These are phyloP conservation scores for Hypomontagnella submonticulosa DNA, from an alignment of 495 filamentous ascomycete genomes.

Conservation along the genomic window DNA sequence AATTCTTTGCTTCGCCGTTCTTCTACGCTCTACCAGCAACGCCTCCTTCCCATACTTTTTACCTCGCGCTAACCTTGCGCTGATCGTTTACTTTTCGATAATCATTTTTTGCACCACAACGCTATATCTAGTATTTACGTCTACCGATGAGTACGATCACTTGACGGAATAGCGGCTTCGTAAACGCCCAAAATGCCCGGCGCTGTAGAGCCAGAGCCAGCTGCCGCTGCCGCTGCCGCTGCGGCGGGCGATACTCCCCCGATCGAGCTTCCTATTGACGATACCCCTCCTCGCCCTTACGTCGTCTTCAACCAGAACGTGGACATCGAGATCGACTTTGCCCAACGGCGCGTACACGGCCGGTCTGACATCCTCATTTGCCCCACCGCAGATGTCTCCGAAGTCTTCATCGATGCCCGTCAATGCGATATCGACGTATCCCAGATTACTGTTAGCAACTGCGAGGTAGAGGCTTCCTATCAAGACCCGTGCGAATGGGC, in stretches of 20 bases:
- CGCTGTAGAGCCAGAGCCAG: slow-evolving; percentile 40
- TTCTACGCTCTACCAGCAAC: background rate
- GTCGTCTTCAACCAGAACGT: slow-evolving; percentile 84
- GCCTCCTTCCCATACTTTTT: background rate
- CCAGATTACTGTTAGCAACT: slow-evolving; percentile 75
- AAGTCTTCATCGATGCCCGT: slow-evolving; percentile 84
- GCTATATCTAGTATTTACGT: background rate
- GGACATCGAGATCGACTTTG: slow-evolving; percentile 88
- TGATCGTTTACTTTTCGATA: background rate
- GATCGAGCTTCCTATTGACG: slow-evolving; percentile 46
- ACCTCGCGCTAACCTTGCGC: slow-evolving; percentile 1
- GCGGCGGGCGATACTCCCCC: slow-evolving; percentile 40
- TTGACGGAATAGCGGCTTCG: slow-evolving; percentile 32
- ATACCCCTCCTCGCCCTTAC: slow-evolving; percentile 55
- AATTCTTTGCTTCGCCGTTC: background rate
- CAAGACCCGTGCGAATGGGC: slow-evolving; percentile 77
- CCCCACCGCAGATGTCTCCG: slow-evolving; percentile 70
- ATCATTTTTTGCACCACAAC: slow-evolving; percentile 1
- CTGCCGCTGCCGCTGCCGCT: slow-evolving; percentile 10
- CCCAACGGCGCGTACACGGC: slow-evolving; percentile 76
- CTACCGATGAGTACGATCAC: slow-evolving; percentile 38
- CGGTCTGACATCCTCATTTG: slow-evolving; percentile 83
- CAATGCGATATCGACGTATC: slow-evolving; percentile 77
- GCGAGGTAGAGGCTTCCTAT: slow-evolving; percentile 68
- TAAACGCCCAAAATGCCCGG: slow-evolving; percentile 46